These are phyloP conservation scores for Moniliella sp. DNA, from an alignment of 1,284 basidiomycete species.

Conservation along the genomic window DNA sequence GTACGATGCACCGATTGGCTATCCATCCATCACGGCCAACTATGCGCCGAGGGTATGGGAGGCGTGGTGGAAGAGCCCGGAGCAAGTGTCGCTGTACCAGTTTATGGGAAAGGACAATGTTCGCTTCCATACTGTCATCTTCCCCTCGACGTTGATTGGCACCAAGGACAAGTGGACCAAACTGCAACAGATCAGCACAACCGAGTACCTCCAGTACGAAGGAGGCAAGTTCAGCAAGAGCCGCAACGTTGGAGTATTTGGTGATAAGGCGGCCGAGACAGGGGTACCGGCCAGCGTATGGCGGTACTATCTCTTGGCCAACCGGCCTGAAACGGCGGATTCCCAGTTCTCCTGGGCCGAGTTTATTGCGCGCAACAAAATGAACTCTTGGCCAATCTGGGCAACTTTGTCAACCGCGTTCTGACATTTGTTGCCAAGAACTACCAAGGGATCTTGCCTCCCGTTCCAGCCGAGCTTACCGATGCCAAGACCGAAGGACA, in stretches of 20 bases:
- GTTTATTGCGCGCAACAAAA: conserved; percentile 83
- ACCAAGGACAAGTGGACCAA: conserved; percentile 81
- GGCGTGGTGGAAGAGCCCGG: conserved; percentile 87
- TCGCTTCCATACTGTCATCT: conserved; percentile 94
- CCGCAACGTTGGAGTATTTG: conserved; percentile 86
- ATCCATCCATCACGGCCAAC: conserved; percentile 86
- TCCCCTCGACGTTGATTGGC: conserved; percentile 69
- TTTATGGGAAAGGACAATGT: conserved; percentile 68
- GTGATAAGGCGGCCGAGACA: conserved; percentile 76
- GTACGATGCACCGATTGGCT: conserved; percentile 95
- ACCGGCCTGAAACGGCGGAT: conserved; percentile 77
- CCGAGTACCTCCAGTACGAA: conserved; percentile 95
- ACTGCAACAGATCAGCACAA: conserved; percentile 80
- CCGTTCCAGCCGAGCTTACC: conserved; percentile 11
- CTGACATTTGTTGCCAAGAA: conserved; percentile 85
- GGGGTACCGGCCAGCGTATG: conserved; percentile 81
- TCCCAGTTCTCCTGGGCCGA: conserved; percentile 92
- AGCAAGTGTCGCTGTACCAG: conserved; percentile 80
- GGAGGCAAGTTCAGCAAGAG: conserved; percentile 98
- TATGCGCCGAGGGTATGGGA: conserved; percentile 88
- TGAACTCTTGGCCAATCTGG: conserved; percentile 82
- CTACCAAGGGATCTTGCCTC: conserved; percentile 55
- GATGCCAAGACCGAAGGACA: background rate
- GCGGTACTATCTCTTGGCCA: conserved; percentile 84
- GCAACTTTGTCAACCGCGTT: conserved; percentile 88